Percentiles rank a stretch among this genome's conserved stretches.
phyloP scores from a whole-genome alignment of 2,329 filamentous ascomycete species.

The Sclerotinia sclerotiorum region DNA sequence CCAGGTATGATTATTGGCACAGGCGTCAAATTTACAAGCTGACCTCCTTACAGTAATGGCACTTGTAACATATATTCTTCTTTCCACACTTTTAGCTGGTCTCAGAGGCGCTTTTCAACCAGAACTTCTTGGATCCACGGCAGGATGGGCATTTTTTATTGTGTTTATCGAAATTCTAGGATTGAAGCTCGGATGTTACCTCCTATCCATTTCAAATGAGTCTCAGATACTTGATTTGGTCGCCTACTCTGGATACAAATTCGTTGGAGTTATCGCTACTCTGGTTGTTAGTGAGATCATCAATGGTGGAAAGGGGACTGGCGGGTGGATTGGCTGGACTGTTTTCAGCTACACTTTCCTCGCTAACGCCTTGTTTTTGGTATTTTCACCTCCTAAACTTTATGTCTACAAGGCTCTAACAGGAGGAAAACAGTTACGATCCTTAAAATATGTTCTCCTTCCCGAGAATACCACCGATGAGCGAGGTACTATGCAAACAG shows the following conservation, averaged over 20 bases:
- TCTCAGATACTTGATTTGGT: slow-evolving; percentile 91
- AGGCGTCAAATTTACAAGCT: neutral
- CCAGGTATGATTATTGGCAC: slow-evolving; percentile 46
- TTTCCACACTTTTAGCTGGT: slow-evolving; percentile 87
- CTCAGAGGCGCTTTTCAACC: slow-evolving; percentile 90
- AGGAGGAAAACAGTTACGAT: slow-evolving; percentile 69
- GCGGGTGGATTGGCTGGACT: slow-evolving; percentile 84
- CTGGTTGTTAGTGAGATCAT: slow-evolving; percentile 75
- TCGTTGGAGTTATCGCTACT: slow-evolving; percentile 92
- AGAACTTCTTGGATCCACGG: slow-evolving; percentile 86
- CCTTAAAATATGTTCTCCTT: slow-evolving; percentile 90
- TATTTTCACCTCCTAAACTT: slow-evolving; percentile 48
- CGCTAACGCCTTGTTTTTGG: slow-evolving; percentile 93
- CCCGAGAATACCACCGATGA: slow-evolving; percentile 73
- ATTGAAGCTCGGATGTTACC: slow-evolving; percentile 88
- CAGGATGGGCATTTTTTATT: slow-evolving; percentile 72
- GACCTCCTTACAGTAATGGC: slow-evolving; percentile 69
- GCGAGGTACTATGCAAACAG: slow-evolving; percentile 61
- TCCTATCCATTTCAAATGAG: slow-evolving; percentile 90
- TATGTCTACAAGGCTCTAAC: slow-evolving; percentile 1
- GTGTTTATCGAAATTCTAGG: slow-evolving; percentile 86
- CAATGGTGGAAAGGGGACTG: slow-evolving; percentile 76
- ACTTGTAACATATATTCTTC: slow-evolving; percentile 92
- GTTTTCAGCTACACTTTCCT: slow-evolving; percentile 90
- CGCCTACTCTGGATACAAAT: slow-evolving; percentile 98